Evolutionary conservation across 2,329 filamentous ascomycete genomes (phyloP).

Genomic region (Tolypocladium sp.): DNA sequence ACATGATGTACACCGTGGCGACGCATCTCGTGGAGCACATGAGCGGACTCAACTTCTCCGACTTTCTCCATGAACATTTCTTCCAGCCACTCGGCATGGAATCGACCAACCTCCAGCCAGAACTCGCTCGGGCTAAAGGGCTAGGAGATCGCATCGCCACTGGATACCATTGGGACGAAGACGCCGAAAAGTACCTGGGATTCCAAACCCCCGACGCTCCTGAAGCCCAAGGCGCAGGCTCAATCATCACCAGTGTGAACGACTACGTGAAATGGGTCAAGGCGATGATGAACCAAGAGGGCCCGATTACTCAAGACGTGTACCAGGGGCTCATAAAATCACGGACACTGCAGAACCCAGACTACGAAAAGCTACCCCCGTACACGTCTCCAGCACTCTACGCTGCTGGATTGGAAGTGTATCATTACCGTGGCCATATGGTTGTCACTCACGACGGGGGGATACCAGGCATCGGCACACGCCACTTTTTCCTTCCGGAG

Average conservation of each 20-base stretch:
- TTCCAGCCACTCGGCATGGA: conserved; percentile 2
- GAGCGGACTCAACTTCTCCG: conserved; percentile 8
- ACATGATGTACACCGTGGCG: conserved; percentile 18
- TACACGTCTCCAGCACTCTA: conserved; percentile 8
- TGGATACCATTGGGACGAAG: conserved; percentile 10
- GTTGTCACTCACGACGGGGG: conserved; percentile 15
- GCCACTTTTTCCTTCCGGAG: conserved; percentile 16
- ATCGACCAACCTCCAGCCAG: conserved; percentile 14
- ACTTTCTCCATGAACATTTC: conserved; percentile 10
- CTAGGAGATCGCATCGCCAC: conserved; percentile 9
- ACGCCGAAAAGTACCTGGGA: background rate
- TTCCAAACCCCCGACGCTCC: conserved; percentile 7
- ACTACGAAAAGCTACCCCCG: conserved; percentile 2
- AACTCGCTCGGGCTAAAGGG: conserved; percentile 8
- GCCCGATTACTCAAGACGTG: conserved; percentile 12
- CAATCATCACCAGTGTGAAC: conserved; percentile 15
- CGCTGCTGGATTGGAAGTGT: conserved; percentile 13
- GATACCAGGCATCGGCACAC: conserved; percentile 13
- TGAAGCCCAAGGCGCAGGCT: conserved; percentile 20
- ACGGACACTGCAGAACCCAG: conserved; percentile 9
- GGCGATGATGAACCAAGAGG: conserved; percentile 14
- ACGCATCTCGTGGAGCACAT: conserved; percentile 13
- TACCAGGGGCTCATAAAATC: conserved; percentile 11
- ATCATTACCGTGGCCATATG: conserved; percentile 11
- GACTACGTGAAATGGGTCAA: conserved; percentile 19